A percentile compares a stretch with the other conserved stretches of the same genome.
phyloP scores from a whole-genome alignment of 1,284 basidiomycete genomes.

The Austroboletus rostrupii region DNA sequence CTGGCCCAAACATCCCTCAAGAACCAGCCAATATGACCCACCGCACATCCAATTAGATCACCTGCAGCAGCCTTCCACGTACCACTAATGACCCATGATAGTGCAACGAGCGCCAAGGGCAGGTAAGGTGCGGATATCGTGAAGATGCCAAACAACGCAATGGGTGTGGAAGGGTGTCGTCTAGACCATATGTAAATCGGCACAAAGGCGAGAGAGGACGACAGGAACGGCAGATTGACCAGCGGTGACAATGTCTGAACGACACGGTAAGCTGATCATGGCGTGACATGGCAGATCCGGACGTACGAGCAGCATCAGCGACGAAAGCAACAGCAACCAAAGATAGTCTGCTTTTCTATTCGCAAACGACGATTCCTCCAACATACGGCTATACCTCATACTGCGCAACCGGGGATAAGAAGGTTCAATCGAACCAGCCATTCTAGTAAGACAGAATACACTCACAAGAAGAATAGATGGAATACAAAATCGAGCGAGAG shows the following conservation, averaged over 20 bases:
- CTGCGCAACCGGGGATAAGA: constrained; percentile 38
- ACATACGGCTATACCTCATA: constrained; percentile 93
- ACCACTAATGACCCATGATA: constrained; percentile 88
- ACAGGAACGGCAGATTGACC: constrained; percentile 87
- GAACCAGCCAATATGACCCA: constrained; percentile 92
- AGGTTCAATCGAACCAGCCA: background rate
- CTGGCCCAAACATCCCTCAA: constrained; percentile 91
- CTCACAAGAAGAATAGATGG: constrained; percentile 97
- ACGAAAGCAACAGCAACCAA: constrained; percentile 83
- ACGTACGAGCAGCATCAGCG: constrained; percentile 77
- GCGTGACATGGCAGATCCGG: background rate
- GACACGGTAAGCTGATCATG: constrained; percentile 1
- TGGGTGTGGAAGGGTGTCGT: constrained; percentile 89
- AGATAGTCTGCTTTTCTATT: constrained; percentile 90
- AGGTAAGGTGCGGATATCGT: constrained; percentile 96
- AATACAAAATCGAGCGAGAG: constrained; percentile 94
- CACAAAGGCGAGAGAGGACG: constrained; percentile 85
- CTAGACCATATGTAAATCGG: constrained; percentile 97
- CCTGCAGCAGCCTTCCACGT: constrained; percentile 82
- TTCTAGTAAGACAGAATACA: constrained; percentile 6
- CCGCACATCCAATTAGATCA: constrained; percentile 84
- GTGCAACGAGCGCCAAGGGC: constrained; percentile 83
- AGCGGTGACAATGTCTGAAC: constrained; percentile 75
- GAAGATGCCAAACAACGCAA: constrained; percentile 91
- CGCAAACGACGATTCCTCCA: constrained; percentile 94